Evolutionary conservation across 2,329 filamentous ascomycete genomes (phyloP), one percentile per base, ranked within the genome.

Genomic region (Colletotrichum sp.): DNA sequence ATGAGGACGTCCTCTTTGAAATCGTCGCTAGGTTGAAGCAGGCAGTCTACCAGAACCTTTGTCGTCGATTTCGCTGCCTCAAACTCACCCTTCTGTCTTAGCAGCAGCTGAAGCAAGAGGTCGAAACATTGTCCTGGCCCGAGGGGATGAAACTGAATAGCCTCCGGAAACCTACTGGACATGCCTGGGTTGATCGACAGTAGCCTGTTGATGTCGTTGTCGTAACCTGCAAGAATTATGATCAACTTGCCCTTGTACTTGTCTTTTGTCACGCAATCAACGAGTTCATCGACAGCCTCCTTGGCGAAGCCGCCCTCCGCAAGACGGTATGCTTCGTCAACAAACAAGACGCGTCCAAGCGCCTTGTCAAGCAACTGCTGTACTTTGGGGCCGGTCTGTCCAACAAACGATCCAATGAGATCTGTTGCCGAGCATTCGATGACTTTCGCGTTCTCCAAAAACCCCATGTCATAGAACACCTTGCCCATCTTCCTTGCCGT

Each of bases 401-500:
- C 94, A 0, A 95, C 77, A 21, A 92, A 96, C 76, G 93, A 86
- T 0, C 91, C 94, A 1, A 96, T 87, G 0, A 96, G 81, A 39
- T 96, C 93, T 0, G 92, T 91, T 0, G 93, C 92, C 0, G 94
- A 95, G 62, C 88, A 90, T 70, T 95, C 92, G 0, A 92, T 81
- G 0, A 95, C 92, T 30, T 93, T 89, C 0, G 87, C 88, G 0
- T 86, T 86, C 0, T 90, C 84, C 0, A 96, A 84, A 39, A 96
- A 90, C 0, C 93, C 93, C 88, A 95, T 91, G 78, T 96, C 92
- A 28, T 79, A 76, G 5, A 91, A 96, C 0, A 96, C 87, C 77
- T 95, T 90, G 5, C 94, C 94, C 89, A 96, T 94, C 76, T 93
- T 94, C n/a, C 89, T 86, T 0, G 95, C 95, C 0, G 88, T 95